A percentile compares a stretch with the other conserved stretches of the same genome.
phyloP scores from a whole-genome alignment of 345 rosid genomes.

The Eucalyptus decipiens region DNA sequence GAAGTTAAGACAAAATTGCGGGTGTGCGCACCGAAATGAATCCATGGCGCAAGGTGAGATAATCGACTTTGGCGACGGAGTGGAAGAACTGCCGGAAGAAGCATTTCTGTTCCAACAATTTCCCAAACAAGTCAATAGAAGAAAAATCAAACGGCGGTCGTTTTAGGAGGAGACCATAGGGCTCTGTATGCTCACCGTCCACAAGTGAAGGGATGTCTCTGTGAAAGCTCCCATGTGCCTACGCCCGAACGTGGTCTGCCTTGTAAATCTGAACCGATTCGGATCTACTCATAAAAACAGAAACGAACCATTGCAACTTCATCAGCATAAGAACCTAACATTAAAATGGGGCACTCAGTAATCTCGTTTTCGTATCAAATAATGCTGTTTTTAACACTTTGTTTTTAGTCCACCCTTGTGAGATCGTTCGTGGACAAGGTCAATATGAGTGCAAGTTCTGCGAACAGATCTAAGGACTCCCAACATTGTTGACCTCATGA shows the following conservation, averaged over 20 bases:
- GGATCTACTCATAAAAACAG: slow-evolving; percentile 24
- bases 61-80: slow-evolving; percentile 70
- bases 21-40: slow-evolving; percentile 31
- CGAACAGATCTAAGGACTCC: background rate
- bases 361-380: background rate
- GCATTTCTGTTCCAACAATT: slow-evolving; percentile 33
- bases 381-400: background rate
- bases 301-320: background rate
- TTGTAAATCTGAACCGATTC: slow-evolving; percentile 40
- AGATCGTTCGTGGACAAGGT: background rate
- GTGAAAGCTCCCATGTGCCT: slow-evolving; percentile 42
- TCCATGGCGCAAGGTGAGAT: slow-evolving; percentile 70
- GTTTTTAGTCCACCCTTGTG: background rate
- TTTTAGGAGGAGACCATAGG: background rate
- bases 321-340: background rate
- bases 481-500: background rate
- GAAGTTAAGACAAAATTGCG: background rate
- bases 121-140: background rate
- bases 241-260: slow-evolving; percentile 68
- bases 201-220: slow-evolving; percentile 18
- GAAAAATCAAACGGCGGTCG: background rate
- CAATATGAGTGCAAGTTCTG: background rate
- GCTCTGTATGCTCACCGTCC: slow-evolving; percentile 30
- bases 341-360: no score
- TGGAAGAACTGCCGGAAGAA: slow-evolving; percentile 58